Conservation (phyloP, 352 stramenopile species). For the Phytopythium oedochilum region DNA sequence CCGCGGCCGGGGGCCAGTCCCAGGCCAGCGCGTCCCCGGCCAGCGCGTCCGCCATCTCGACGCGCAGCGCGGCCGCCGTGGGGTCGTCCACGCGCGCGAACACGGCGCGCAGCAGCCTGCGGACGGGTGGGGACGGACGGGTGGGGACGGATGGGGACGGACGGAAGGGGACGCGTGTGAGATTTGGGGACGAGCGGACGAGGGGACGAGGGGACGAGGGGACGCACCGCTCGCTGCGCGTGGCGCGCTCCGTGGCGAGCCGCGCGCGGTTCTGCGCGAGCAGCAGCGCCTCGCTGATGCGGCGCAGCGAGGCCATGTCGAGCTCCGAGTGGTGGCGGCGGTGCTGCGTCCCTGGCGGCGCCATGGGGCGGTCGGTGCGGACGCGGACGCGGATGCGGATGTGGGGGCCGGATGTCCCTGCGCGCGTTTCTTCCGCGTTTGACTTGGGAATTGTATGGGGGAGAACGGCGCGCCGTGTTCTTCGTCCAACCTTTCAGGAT, state of each 20-base stretch:
- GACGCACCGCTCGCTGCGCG: constrained; percentile 61
- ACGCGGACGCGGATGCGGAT: neutral
- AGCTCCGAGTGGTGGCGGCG: constrained; percentile 41
- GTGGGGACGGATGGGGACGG: neutral
- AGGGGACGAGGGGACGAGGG: neutral
- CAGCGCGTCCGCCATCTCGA: constrained; percentile 13
- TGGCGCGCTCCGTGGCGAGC: constrained; percentile 49
- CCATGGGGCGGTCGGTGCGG: neutral
- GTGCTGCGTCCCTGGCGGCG: constrained; percentile 12
- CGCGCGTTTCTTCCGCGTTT: neutral
- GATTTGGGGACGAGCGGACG: neutral
- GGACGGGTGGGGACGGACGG: neutral
- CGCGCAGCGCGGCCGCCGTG: constrained; percentile 8
- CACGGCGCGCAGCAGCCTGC: constrained; percentile 22
- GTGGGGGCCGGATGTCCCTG: neutral
- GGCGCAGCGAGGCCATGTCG: constrained; percentile 52
- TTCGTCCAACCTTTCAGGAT: neutral
- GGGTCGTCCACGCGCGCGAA: constrained; percentile 19
- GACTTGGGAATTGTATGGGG: constrained; percentile 2
- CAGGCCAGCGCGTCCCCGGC: neutral
- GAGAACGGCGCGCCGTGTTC: neutral
- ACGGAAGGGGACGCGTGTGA: neutral
- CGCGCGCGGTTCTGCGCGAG: constrained; percentile 67
- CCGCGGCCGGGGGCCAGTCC: constrained; percentile 7
- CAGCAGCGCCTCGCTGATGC: constrained; percentile 64